These are phyloP conservation scores for Aspergillus bertholletiae DNA, from an alignment of 495 filamentous ascomycete genomes.

Conservation along the genomic window DNA sequence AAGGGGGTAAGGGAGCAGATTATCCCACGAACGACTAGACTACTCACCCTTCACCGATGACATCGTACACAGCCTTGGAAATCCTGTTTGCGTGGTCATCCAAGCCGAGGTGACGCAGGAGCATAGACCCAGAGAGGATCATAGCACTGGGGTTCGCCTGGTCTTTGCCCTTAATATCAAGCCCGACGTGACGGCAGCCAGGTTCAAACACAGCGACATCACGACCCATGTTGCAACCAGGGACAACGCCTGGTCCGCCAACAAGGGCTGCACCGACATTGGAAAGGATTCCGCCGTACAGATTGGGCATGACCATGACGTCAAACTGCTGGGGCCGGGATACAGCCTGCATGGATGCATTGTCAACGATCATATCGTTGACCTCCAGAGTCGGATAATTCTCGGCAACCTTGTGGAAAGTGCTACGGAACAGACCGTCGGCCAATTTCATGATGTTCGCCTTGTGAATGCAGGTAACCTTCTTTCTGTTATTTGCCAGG, in stretches of 20 bases:
- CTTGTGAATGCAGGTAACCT: conserved; percentile 99
- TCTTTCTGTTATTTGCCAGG: conserved; percentile 95
- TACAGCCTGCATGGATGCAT: conserved; percentile 98
- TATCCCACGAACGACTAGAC: conserved; percentile 33
- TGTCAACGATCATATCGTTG: conserved; percentile 99
- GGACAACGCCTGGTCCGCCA: conserved; percentile 93
- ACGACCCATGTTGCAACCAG: conserved; percentile 98
- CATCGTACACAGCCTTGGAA: conserved; percentile 94
- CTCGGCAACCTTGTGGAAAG: conserved; percentile 87
- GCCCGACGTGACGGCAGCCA: conserved; percentile 95
- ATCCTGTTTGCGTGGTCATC: conserved; percentile 98
- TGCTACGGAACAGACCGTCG: conserved; percentile 96
- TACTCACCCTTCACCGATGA: conserved; percentile 89
- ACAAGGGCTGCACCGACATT: conserved; percentile 99
- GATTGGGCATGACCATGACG: conserved; percentile 99
- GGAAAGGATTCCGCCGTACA: conserved; percentile 98
- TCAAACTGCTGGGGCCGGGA: conserved; percentile 96
- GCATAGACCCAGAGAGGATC: conserved; percentile 91
- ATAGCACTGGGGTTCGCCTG: conserved; percentile 97
- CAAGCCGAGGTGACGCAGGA: conserved; percentile 90
- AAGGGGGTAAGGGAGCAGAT: conserved; percentile 5
- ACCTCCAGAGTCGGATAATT: conserved; percentile 90
- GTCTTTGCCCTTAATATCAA: conserved; percentile 98
- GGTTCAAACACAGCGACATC: conserved; percentile 98
- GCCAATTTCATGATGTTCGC: conserved; percentile 99